Evolutionary conservation across 192 early-diverging fungal species (phyloP), one percentile per base, ranked within the genome.

Genomic region (Rhizophagus prolifer): DNA sequence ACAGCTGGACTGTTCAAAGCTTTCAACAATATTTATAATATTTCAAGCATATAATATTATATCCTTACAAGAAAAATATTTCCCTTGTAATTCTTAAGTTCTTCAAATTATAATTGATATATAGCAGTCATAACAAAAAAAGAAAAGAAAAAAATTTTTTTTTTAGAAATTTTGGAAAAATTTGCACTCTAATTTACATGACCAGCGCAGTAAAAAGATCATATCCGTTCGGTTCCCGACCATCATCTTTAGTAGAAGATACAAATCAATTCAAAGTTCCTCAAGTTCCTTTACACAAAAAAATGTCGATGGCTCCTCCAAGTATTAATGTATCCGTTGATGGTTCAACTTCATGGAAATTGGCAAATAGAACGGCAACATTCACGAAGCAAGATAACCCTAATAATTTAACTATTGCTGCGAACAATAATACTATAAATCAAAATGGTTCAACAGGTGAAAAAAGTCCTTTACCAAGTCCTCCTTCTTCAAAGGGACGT

Each of bases 151-250:
- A 3, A 4, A 36, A 6, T 36, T 36, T 38, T 38, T 38, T 38
- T 38, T 38, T 69, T 44, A 44, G 9, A n/a, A 47, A 70, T 46
- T 69, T 25, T 46, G 46, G 25, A 54, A 16, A 9, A 34, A 21
- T n/a, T 21, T 47, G n/a, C 70, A 34, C 31, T 72, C 26, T 47
- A 50, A 23, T 19, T 72, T 72, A 74, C 72, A 74, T 74, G 72
- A 74, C 36, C 60, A 74, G 72, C 58, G 46, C 36, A 62, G 6
- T 62, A 16, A 74, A 74, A 62, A 74, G 72, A 74, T 74, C 60
- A 38, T 74, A 74, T 60, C 72, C 72, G 58, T 74, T 74, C 72
- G 72, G 28, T 44, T 74, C 59, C 12, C 12, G 34, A 14, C 50
- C 58, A 60, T 9, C 58, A 31, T 62, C 30, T 62, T 59, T 62